phyloP scores from a whole-genome alignment of 164 flowering plant species.

The Echeveria elegans region DNA sequence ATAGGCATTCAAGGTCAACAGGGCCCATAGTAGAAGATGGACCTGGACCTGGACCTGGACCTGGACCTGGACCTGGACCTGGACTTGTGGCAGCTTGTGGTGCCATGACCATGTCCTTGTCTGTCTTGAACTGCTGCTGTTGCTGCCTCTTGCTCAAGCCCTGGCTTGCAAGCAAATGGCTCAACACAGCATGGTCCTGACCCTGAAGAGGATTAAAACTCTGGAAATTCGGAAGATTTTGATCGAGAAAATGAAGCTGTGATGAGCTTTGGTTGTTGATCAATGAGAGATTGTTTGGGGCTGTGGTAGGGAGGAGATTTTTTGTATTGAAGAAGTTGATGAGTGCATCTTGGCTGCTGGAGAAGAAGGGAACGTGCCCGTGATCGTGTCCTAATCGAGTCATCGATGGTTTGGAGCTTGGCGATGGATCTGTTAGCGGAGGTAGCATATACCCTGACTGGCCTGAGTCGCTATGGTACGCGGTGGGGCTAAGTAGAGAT shows the following conservation, averaged over 20 bases:
- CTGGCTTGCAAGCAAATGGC: conserved; percentile 34
- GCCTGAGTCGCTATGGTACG: conserved; percentile 30
- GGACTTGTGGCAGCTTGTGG: conserved; percentile 15
- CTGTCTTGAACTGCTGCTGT: conserved; percentile 27
- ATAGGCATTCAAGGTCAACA: conserved; percentile 42
- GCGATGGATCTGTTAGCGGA: conserved; percentile 52
- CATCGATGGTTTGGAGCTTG: conserved; percentile 16
- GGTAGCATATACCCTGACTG: conserved; percentile 44
- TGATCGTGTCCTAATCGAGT: conserved; percentile 12
- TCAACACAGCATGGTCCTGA: conserved; percentile 42
- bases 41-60: conserved; percentile 36
- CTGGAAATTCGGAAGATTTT: conserved; percentile 25
- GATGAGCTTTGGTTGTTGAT: conserved; percentile 17
- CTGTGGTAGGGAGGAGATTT: conserved; percentile 26
- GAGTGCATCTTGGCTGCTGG: conserved; percentile 32
- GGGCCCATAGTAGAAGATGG: conserved; percentile 40
- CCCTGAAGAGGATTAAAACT: conserved; percentile 21
- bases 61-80: conserved; percentile 54
- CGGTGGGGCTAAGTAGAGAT: conserved; percentile 32
- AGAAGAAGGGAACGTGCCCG: conserved; percentile 78
- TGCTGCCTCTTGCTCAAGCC: conserved; percentile 30
- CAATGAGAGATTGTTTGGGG: conserved; percentile 15
- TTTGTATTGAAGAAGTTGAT: conserved; percentile 17
- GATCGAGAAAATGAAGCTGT: conserved; percentile 17
- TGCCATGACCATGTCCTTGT: conserved; percentile 40